phyloP scores from a whole-genome alignment of 225 moss, liverwort and hornwort species.

The Polytrichum formosum region DNA sequence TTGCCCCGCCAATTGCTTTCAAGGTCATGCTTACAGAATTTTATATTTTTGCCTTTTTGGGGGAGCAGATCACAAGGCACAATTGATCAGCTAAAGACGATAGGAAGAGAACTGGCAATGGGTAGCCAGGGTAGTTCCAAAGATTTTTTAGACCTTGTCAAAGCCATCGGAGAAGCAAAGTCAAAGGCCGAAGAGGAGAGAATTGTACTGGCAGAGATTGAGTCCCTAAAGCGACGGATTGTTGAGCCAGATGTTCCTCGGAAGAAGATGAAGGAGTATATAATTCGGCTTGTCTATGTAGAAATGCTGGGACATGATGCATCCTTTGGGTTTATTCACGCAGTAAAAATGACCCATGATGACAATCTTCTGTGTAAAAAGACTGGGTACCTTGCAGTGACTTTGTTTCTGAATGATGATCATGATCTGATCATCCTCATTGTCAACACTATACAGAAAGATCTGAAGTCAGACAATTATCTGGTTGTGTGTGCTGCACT shows the following conservation, averaged over 20 bases:
- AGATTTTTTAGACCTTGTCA: slow-evolving; percentile 90
- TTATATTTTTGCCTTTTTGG: not conserved
- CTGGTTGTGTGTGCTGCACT: slow-evolving; percentile 81
- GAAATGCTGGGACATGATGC: slow-evolving; percentile 99
- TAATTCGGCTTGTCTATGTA: slow-evolving; percentile 95
- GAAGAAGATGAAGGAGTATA: slow-evolving; percentile 91
- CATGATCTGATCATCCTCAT: slow-evolving; percentile 97
- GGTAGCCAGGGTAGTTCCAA: slow-evolving; percentile 88
- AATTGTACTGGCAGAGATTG: slow-evolving; percentile 85
- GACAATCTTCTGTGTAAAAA: slow-evolving; percentile 91
- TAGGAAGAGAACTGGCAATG: slow-evolving; percentile 96
- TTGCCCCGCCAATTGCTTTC: too few species aligned
- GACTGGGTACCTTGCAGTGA: slow-evolving; percentile 93
- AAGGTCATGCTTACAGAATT: too few species aligned
- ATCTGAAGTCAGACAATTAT: slow-evolving; percentile 91
- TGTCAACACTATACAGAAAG: slow-evolving; percentile 98
- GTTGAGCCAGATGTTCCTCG: slow-evolving; percentile 89
- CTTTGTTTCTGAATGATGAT: slow-evolving; percentile 92
- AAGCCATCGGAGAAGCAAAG: slow-evolving; percentile 96
- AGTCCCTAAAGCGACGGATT: slow-evolving; percentile 77
- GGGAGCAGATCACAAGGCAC: slow-evolving; percentile 58
- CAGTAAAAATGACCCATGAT: slow-evolving; percentile 98
- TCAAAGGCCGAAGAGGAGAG: slow-evolving; percentile 99
- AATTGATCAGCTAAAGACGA: slow-evolving; percentile 94
- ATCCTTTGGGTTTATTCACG: slow-evolving; percentile 95